phyloP scores from a whole-genome alignment of 2,329 filamentous ascomycete species.

The Metarhizium humberi region DNA sequence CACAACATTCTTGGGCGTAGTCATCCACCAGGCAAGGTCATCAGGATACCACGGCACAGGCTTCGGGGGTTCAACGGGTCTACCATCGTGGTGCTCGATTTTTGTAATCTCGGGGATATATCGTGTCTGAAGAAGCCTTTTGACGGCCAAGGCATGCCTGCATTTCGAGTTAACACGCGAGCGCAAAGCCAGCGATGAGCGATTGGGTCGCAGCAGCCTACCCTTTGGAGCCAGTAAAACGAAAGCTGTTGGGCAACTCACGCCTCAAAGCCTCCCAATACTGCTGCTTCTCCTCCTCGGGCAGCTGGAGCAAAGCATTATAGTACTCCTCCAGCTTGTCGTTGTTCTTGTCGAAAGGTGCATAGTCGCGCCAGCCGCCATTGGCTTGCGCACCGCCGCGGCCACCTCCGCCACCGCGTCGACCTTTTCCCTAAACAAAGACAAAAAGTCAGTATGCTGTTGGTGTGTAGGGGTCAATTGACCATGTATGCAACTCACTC shows the following conservation, averaged over 20 bases:
- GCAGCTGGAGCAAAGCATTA: slow-evolving; percentile 64
- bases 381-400: slow-evolving; percentile 15
- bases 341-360: slow-evolving; percentile 61
- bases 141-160: slow-evolving; percentile 85
- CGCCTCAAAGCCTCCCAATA: slow-evolving; percentile 81
- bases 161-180: slow-evolving; percentile 10
- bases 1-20: slow-evolving; percentile 91
- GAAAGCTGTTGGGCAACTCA: slow-evolving; percentile 93
- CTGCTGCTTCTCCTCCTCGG: slow-evolving; percentile 64
- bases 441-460: background rate
- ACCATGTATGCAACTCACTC: slow-evolving; percentile 15
- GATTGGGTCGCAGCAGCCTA: slow-evolving; percentile 22
- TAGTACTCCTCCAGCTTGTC: slow-evolving; percentile 83
- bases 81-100: slow-evolving; percentile 74
- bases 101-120: slow-evolving; percentile 86
- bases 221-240: slow-evolving; percentile 93
- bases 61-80: slow-evolving; percentile 70
- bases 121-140: slow-evolving; percentile 75
- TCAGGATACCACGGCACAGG: slow-evolving; percentile 91
- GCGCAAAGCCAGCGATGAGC: background rate
- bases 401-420: slow-evolving; percentile 26
- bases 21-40: slow-evolving; percentile 94
- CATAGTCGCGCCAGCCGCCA: slow-evolving; percentile 26
- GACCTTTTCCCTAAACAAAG: slow-evolving; percentile 22
- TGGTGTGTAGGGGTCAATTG: slow-evolving; percentile 6